Base-by-base conservation (phyloP, 495 filamentous ascomycete genomes). In the Hypoxylon fragiforme region DNA sequence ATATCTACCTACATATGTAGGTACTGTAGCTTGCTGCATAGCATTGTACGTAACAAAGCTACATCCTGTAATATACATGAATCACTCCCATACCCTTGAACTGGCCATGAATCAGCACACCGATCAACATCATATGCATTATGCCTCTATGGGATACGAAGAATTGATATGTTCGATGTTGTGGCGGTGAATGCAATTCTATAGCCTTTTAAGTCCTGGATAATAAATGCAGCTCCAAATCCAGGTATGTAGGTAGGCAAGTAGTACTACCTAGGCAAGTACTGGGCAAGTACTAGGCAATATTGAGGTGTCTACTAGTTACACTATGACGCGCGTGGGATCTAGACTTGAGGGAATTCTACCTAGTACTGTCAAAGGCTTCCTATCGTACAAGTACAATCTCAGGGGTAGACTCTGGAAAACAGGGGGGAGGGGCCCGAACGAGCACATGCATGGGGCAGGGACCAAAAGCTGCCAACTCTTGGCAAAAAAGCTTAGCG, bases 401-500 rank as follows among this genome's bases (percentile, higher is more conserved):
- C n/a, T 54, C 50, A 59, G 44, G 36, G 43, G 37, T 36, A 52
- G 22, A 43, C 3, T n/a, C n/a, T 35, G 31, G 34, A 31, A 35
- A 51, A 34, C 38, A 43, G 21, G 47, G 22, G 35, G 36, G 38
- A 50, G 14, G 56, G 49, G 9, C 24, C 4, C 4, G 24, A 9
- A 28, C 24, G 9, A 28, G 24, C 4, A 28, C 24, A 28, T 4
- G 24, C 24, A 28, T 4, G 24, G 24, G 24, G 24, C 24, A 28
- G 9, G 30, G 45, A 13, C 40, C 41, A 50, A 42, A 56, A 15
- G 24, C 35, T n/a, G 52, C 47, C 48, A 63, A 63, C 52, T 47
- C 15, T 57, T 57, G 53, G 54, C 59, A 58, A 54, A 14, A 63
- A 63, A 63, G 60, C 60, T 63, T 63, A 47, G 54, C 47, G 32